phyloP scores from a whole-genome alignment of 1,284 basidiomycete species.

The Fomitopsis schrenkii region DNA sequence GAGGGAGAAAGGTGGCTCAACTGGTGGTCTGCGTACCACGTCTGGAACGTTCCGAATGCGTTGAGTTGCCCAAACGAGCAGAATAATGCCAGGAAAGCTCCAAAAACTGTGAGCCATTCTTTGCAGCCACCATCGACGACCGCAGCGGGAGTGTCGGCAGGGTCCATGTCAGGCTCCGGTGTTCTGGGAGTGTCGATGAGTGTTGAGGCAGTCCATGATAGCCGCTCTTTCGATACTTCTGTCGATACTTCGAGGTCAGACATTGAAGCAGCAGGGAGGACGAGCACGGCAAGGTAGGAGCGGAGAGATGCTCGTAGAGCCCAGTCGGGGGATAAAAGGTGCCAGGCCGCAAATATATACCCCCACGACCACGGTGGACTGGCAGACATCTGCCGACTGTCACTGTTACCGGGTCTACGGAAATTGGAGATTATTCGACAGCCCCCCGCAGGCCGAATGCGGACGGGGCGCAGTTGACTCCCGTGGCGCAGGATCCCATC shows the following conservation, averaged over 20 bases:
- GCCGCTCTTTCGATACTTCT: background rate
- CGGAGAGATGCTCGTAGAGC: background rate
- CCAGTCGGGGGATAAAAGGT: background rate
- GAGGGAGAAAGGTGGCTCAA: constrained; percentile 31
- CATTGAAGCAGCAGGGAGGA: background rate
- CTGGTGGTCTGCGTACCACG: constrained; percentile 39
- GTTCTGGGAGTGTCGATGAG: background rate
- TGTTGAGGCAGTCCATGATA: background rate
- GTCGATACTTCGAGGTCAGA: background rate
- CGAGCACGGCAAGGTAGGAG: background rate
- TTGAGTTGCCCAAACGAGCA: constrained; percentile 36
- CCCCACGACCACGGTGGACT: background rate
- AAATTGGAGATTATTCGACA: background rate
- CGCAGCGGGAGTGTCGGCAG: background rate
- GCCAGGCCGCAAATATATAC: background rate
- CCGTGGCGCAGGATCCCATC: background rate
- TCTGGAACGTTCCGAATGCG: constrained; percentile 38
- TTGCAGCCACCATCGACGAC: constrained; percentile 26
- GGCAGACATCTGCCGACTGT: background rate
- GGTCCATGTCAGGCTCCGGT: background rate
- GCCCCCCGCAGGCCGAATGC: background rate
- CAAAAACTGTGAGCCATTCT: constrained; percentile 34
- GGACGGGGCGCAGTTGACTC: background rate
- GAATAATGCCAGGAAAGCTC: constrained; percentile 32
- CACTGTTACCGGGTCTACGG: background rate